These are phyloP conservation scores for Claviceps arundinis DNA, from an alignment of 2,329 filamentous ascomycete species.

Conservation along the genomic window DNA sequence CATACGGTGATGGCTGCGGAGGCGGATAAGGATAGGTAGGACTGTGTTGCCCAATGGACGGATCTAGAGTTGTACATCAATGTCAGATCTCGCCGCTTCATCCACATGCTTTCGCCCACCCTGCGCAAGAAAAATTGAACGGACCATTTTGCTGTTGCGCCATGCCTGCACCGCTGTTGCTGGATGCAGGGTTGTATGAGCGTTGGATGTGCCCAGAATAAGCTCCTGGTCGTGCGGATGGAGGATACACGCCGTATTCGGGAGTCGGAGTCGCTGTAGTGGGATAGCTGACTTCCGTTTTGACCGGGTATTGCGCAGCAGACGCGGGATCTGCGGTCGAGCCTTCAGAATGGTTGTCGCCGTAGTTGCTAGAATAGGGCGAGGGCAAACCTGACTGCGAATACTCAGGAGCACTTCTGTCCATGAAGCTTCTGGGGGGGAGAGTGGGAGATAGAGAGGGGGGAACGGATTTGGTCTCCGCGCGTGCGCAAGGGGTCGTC, in stretches of 20 bases:
- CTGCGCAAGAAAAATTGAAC: conserved; percentile 65
- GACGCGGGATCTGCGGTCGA: conserved; percentile 80
- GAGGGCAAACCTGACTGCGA: conserved; percentile 79
- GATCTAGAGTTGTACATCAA: conserved; percentile 93
- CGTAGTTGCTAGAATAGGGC: conserved; percentile 53
- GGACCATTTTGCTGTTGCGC: conserved; percentile 95
- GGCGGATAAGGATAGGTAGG: conserved; percentile 67
- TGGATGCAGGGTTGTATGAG: conserved; percentile 66
- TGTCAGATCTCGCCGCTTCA: conserved; percentile 81
- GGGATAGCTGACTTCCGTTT: conserved; percentile 70
- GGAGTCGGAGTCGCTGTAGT: conserved; percentile 74
- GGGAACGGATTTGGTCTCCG: background rate
- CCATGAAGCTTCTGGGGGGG: conserved; percentile 30
- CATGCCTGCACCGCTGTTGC: conserved; percentile 73
- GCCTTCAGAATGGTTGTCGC: conserved; percentile 70
- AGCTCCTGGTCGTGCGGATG: conserved; percentile 63
- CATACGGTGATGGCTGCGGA: conserved; percentile 72
- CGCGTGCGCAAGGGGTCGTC: too few relatives aligned
- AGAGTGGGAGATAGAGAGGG: conserved; percentile 9
- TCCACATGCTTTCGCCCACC: conserved; percentile 69
- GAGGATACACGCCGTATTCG: conserved; percentile 71
- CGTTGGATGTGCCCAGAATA: conserved; percentile 84
- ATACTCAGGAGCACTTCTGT: conserved; percentile 58
- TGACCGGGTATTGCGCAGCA: conserved; percentile 79
- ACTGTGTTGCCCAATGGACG: conserved; percentile 85